Conservation (phyloP, 768 basidiomycete species). For the Rhodotorula taiwanensis region DNA sequence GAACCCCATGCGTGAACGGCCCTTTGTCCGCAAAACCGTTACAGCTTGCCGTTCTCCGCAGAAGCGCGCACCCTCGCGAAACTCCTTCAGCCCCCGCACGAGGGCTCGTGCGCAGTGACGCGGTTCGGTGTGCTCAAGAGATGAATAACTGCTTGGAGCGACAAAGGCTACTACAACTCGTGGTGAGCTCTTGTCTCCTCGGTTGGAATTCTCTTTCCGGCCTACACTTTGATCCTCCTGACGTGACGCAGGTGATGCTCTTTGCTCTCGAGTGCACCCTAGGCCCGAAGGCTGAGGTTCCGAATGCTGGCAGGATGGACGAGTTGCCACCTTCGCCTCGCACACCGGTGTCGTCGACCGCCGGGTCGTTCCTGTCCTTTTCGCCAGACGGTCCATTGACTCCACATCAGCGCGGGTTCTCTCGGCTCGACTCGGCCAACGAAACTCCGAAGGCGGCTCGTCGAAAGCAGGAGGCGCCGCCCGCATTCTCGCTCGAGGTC, state of each 20-base stretch:
- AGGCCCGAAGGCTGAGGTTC: not conserved
- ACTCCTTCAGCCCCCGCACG: too few species aligned
- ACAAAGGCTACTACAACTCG: too few species aligned
- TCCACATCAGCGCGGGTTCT: not conserved
- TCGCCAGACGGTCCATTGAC: constrained; percentile 3
- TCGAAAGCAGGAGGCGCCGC: not conserved
- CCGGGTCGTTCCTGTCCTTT: constrained; percentile 16
- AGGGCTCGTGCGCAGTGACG: too few species aligned
- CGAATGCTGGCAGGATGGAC: not conserved
- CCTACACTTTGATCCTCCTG: not conserved
- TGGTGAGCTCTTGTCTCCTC: too few species aligned
- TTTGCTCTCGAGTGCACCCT: too few species aligned
- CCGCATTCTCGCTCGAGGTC: not conserved
- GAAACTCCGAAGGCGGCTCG: not conserved
- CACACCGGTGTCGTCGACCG: constrained; percentile 10
- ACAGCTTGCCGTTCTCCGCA: too few species aligned
- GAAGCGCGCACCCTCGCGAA: too few species aligned
- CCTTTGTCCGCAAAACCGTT: too few species aligned
- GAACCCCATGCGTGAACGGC: too few species aligned
- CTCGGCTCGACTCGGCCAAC: not conserved
- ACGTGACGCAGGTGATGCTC: not conserved
- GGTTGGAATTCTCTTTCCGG: not conserved
- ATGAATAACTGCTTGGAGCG: too few species aligned
- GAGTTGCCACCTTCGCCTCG: not conserved
- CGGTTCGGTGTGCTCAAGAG: too few species aligned